phyloP scores from a whole-genome alignment of 768 basidiomycete genomes.

The Psilocybe subaeruginosa region DNA sequence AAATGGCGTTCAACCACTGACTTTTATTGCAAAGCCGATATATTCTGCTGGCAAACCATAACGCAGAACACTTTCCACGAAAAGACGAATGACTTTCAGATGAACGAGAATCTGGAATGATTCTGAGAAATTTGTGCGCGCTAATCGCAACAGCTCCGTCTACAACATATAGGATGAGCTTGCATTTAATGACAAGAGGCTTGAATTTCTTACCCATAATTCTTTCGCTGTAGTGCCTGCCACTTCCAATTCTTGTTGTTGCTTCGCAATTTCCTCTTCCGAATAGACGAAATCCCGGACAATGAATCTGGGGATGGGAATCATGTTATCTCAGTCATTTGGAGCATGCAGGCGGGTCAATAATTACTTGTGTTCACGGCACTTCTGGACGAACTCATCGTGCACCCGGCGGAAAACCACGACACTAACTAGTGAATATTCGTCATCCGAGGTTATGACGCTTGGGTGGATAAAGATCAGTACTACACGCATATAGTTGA shows the following conservation, averaged over 20 bases:
- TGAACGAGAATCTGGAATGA: constrained; percentile 94
- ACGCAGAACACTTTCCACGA: constrained; percentile 93
- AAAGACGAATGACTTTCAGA: constrained; percentile 87
- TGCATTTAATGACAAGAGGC: neutral
- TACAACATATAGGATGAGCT: constrained; percentile 32
- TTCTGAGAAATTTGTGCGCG: constrained; percentile 96
- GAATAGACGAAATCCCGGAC: constrained; percentile 94
- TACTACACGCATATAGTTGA: constrained; percentile 2
- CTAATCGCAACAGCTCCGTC: constrained; percentile 89
- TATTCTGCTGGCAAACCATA: constrained; percentile 96
- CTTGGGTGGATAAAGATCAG: constrained; percentile 39
- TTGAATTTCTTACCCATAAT: constrained; percentile 77
- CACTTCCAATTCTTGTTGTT: constrained; percentile 78
- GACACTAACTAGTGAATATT: constrained; percentile 83
- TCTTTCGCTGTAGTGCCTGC: constrained; percentile 91
- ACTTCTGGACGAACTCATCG: constrained; percentile 93
- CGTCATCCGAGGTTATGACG: constrained; percentile 80
- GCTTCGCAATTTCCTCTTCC: constrained; percentile 77
- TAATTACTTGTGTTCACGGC: constrained; percentile 89
- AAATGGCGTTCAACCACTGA: constrained; percentile 23
- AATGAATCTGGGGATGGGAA: constrained; percentile 67
- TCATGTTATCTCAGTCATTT: constrained; percentile 5
- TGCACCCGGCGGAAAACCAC: constrained; percentile 90
- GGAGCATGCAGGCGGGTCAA: neutral
- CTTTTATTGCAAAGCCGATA: constrained; percentile 80